Evolutionary conservation across 169 alveolate species (phyloP).

Genomic region (Eimeria brunetti): DNA sequence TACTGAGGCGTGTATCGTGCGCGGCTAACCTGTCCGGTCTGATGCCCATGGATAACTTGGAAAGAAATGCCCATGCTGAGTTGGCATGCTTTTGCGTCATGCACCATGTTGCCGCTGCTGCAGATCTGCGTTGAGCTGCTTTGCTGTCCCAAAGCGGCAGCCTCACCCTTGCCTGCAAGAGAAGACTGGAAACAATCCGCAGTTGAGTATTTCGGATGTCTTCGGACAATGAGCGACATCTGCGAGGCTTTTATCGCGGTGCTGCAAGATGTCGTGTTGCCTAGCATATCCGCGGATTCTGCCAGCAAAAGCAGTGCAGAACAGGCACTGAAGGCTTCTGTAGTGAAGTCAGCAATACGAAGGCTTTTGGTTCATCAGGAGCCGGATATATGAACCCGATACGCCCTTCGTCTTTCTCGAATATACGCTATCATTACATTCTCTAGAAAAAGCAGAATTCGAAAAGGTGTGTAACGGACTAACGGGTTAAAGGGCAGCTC

Average conservation of each 20-base stretch:
- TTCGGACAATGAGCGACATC: slow-evolving; percentile 65
- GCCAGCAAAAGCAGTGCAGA: slow-evolving; percentile 41
- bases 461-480: not conserved
- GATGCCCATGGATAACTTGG: not conserved
- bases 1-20: not conserved
- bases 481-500: not conserved
- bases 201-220: slow-evolving; percentile 22
- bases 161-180: slow-evolving; percentile 22
- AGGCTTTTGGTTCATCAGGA: slow-evolving; percentile 12
- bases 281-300: not conserved
- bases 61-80: not conserved
- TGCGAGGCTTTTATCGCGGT: slow-evolving; percentile 61
- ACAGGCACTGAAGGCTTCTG: slow-evolving; percentile 37
- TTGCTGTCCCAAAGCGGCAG: slow-evolving; percentile 49
- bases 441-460: not conserved
- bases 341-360: slow-evolving; percentile 56
- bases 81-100: not conserved
- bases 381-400: not conserved
- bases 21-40: not conserved
- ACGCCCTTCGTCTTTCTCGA: not conserved
- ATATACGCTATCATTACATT: not conserved
- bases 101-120: not conserved
- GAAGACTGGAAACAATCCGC: slow-evolving; percentile 36
- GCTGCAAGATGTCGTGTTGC: slow-evolving; percentile 49
- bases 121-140: slow-evolving; percentile 72